These are phyloP conservation scores for Apiospora sp. DNA, from an alignment of 2,329 filamentous ascomycete species.

Conservation along the genomic window DNA sequence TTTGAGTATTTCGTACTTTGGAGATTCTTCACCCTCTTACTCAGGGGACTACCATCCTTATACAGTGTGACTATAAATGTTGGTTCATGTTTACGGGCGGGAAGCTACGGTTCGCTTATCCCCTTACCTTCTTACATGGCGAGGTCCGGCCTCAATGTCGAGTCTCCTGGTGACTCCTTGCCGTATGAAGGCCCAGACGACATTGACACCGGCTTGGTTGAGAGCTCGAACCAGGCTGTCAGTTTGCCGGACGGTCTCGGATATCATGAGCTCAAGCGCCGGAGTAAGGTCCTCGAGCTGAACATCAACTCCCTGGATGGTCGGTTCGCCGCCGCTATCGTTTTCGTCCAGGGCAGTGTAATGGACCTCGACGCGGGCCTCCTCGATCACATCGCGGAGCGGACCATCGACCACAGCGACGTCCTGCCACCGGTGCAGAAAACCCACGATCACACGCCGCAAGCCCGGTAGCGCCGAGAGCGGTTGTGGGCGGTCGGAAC, in stretches of 20 bases:
- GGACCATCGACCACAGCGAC: conserved; percentile 10
- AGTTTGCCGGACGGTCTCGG: not conserved
- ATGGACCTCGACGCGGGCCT: not conserved
- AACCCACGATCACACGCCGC: conserved; percentile 5
- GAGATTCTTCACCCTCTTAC: too few relatives aligned
- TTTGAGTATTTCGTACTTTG: not conserved
- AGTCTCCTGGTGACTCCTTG: not conserved
- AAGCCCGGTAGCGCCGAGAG: not conserved
- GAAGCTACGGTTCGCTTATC: not conserved
- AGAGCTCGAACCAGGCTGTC: not conserved
- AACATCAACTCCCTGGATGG: not conserved
- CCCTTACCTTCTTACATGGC: not conserved
- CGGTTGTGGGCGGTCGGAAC: not conserved
- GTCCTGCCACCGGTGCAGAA: conserved; percentile 18
- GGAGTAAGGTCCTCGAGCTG: accelerated
- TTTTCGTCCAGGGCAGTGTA: not conserved
- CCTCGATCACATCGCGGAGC: conserved; percentile 8
- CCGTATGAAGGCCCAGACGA: not conserved
- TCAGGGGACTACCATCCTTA: too few relatives aligned
- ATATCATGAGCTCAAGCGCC: not conserved
- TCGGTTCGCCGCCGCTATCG: not conserved
- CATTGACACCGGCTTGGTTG: not conserved
- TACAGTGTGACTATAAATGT: not conserved
- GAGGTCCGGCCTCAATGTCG: not conserved
- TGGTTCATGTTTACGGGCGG: not conserved